Evolutionary conservation across 2,329 filamentous ascomycete species (phyloP).

Genomic region (Septoria petroselini): DNA sequence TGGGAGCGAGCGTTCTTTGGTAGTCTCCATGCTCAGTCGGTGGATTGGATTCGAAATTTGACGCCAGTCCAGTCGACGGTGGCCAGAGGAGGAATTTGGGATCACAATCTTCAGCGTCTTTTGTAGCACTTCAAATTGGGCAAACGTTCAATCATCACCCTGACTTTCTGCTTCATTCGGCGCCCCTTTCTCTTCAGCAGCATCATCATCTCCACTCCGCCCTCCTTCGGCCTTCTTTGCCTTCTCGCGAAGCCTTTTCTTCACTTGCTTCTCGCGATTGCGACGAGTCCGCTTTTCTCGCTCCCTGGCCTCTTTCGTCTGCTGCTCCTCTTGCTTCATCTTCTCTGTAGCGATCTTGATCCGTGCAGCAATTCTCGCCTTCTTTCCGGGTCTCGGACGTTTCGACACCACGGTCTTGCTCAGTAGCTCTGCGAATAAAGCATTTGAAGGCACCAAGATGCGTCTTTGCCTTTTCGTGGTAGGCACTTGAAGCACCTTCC

Average conservation of each 20-base stretch:
- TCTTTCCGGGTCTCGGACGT: conserved; percentile 35
- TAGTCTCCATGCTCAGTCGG: no score
- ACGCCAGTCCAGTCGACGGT: no score
- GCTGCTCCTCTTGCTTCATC: conserved; percentile 26
- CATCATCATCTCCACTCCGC: neutral
- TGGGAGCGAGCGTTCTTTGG: no score
- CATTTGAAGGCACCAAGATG: conserved; percentile 5
- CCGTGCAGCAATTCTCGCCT: conserved; percentile 32
- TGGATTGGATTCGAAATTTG: no score
- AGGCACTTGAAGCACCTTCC: conserved; percentile 26
- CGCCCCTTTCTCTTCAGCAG: conserved; percentile 1
- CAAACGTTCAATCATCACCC: neutral
- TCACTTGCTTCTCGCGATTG: conserved; percentile 40
- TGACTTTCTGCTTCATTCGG: neutral
- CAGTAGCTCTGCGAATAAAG: conserved; percentile 11
- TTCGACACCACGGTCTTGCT: conserved; percentile 17
- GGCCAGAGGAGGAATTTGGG: no score
- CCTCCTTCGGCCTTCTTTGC: conserved; percentile 33
- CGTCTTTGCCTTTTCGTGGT: conserved; percentile 19
- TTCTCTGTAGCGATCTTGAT: conserved; percentile 27
- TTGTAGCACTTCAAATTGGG: no score
- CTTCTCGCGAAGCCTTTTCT: conserved; percentile 37
- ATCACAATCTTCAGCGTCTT: no score
- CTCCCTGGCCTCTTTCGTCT: conserved; percentile 32
- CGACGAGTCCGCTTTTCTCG: conserved; percentile 36